Base-by-base conservation (phyloP, 805 yeast genomes). In the Wickerhamomyces sydowiorum region DNA sequence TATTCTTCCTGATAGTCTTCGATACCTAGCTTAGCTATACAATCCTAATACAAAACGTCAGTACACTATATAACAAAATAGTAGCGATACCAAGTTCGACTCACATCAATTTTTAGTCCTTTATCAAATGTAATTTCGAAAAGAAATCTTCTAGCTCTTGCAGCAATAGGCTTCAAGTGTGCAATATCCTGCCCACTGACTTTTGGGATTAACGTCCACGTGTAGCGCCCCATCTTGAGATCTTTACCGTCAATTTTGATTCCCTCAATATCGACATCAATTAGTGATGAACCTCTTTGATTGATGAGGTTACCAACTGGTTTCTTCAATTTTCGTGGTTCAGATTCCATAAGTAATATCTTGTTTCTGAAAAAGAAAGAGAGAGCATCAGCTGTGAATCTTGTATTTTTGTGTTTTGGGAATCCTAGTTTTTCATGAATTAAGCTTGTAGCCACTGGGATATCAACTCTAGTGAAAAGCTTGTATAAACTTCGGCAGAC, bases 401-500 rank as follows among this genome's bases (percentile, higher is more conserved):
- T 14, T 4, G 35, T 23, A 14, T 34, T 34, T 10, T 41, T 37
- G 7, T 43, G 47, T 18, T 45, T 43, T 5, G 48, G 25, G 28
- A 47, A 51, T 0, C 57, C 59, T 45, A 46, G 50, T 39, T 13
- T 31, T 23, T 34, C 35, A 43, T 36, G 53, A 37, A 46, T 27
- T 37, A 30, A 43, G 31, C 23, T 53, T 21, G 32, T 51, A 40
- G 29, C 45, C 15, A 23, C 51, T 40, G 70, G 38, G 56, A 47
- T 23, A 29, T 40, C 20, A 47, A 51, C 15, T 37, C 42, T 52
- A 1, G 46, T 45, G 15, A 65, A 37, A 12, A 55, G 47, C 35
- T 60, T 51, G 51, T 54, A 65, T 17, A 66, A 46, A 40, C 60
- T 64, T 45, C 77, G 61, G 3, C 60, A 33, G 39, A 64, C 56